These are phyloP conservation scores for Elongisporangium prolatum DNA, from an alignment of 352 stramenopile species.

Conservation along the genomic window DNA sequence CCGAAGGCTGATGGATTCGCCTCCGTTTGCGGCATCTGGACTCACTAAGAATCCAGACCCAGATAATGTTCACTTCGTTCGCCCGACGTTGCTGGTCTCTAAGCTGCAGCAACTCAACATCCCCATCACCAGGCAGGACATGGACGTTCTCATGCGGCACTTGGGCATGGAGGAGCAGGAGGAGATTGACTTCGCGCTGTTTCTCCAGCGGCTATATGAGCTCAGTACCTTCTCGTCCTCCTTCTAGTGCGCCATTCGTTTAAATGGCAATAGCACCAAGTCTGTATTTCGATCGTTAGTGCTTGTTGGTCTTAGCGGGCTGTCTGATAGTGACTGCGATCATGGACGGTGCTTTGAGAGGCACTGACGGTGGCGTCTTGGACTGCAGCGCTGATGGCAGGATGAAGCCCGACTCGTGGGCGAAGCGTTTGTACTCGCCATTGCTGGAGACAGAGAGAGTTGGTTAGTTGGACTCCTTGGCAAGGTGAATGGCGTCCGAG, in stretches of 20 bases:
- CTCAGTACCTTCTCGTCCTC: conserved; percentile 5
- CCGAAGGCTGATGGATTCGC: conserved; percentile 23
- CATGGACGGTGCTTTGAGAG: conserved; percentile 10
- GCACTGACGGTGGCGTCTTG: conserved; percentile 1
- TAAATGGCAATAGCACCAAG: no score
- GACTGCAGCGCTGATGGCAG: conserved; percentile 9
- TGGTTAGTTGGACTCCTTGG: background rate
- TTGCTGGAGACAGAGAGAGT: conserved; percentile 22
- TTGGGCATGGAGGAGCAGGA: conserved; percentile 42
- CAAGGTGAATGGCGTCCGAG: background rate
- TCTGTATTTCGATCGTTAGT: background rate
- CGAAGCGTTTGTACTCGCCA: conserved; percentile 48
- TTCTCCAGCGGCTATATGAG: conserved; percentile 43
- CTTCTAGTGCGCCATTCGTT: background rate
- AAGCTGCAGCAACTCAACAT: conserved; percentile 48
- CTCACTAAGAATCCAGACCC: background rate
- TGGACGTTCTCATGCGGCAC: conserved; percentile 33
- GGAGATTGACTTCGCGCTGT: conserved; percentile 36
- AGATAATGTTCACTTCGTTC: conserved; percentile 7
- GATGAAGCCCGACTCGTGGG: conserved; percentile 24
- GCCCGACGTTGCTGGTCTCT: conserved; percentile 21
- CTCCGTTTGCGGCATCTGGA: conserved; percentile 4
- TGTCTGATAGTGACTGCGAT: conserved; percentile 13
- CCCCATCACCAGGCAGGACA: conserved; percentile 25
- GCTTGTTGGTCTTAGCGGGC: background rate